Conservation (phyloP, 768 basidiomycete species). For the Daedaleopsis sinensis region DNA sequence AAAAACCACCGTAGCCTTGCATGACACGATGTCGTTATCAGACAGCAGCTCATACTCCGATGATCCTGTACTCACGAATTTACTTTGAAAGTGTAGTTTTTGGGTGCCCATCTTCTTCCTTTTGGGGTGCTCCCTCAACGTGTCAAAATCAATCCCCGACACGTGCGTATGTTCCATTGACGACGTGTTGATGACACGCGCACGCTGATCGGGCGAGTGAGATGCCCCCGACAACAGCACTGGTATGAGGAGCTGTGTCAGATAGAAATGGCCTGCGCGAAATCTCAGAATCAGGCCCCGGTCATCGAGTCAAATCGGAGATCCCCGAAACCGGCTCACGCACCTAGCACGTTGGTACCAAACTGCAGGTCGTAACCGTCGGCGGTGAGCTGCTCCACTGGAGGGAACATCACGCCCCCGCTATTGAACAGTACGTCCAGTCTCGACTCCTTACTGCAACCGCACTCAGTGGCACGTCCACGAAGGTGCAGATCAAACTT, state of each 20-base stretch:
- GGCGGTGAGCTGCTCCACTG: slow-evolving; percentile 42
- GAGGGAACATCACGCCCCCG: slow-evolving; percentile 50
- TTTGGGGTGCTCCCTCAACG: slow-evolving; percentile 30
- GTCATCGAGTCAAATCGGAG: background rate
- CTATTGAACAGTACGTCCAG: slow-evolving; percentile 55
- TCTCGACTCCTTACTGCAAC: slow-evolving; percentile 42
- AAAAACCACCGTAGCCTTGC: slow-evolving; percentile 48
- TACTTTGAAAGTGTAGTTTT: slow-evolving; percentile 36
- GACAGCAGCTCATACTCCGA: background rate
- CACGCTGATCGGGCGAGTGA: slow-evolving; percentile 38
- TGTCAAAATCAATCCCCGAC: slow-evolving; percentile 41
- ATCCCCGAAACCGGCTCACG: background rate
- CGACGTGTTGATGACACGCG: slow-evolving; percentile 50
- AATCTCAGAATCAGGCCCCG: background rate
- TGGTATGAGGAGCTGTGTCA: slow-evolving; percentile 56
- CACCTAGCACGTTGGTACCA: slow-evolving; percentile 58
- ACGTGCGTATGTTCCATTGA: slow-evolving; percentile 40
- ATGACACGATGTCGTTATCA: background rate
- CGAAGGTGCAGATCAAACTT: background rate
- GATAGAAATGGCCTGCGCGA: slow-evolving; percentile 57
- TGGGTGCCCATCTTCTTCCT: slow-evolving; percentile 23
- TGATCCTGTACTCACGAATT: slow-evolving; percentile 42
- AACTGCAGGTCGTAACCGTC: slow-evolving; percentile 62
- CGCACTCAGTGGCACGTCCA: slow-evolving; percentile 14
- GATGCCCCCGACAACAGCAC: slow-evolving; percentile 43